Conservation (phyloP, 352 stramenopile genomes). For the Phytophthora brassicae region DNA sequence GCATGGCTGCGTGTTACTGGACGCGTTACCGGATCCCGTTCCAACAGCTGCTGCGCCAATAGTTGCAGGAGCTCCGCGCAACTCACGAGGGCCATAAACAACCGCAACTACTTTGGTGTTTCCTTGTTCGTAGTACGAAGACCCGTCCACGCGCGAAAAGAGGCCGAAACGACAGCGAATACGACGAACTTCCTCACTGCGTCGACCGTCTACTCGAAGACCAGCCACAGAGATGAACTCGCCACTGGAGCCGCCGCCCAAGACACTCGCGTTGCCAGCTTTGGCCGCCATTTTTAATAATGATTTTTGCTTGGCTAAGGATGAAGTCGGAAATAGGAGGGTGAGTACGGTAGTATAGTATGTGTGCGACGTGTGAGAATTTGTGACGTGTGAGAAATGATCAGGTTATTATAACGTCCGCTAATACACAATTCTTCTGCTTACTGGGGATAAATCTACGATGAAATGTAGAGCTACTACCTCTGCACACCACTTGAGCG, state of each 20-base stretch:
- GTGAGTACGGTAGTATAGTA: not conserved
- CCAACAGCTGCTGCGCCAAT: slow-evolving; percentile 48
- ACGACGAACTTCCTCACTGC: slow-evolving; percentile 82
- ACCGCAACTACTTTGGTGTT: slow-evolving; percentile 90
- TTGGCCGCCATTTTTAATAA: slow-evolving; percentile 52
- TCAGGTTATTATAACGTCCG: no score
- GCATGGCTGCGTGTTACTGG: slow-evolving; percentile 69
- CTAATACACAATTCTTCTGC: no score
- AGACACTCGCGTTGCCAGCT: slow-evolving; percentile 54
- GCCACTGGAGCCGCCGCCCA: slow-evolving; percentile 55
- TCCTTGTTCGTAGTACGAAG: slow-evolving; percentile 86
- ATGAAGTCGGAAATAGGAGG: not conserved
- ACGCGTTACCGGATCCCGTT: slow-evolving; percentile 59
- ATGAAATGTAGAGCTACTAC: no score
- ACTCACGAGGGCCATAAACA: slow-evolving; percentile 86
- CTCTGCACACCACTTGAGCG: no score
- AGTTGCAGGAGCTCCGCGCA: slow-evolving; percentile 42
- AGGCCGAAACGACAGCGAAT: slow-evolving; percentile 83
- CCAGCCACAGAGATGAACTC: slow-evolving; percentile 86
- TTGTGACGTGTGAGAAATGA: not conserved
- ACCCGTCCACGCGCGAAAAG: slow-evolving; percentile 87
- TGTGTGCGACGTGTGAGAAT: slow-evolving; percentile 3
- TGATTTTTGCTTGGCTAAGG: slow-evolving; percentile 26
- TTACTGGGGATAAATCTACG: no score
- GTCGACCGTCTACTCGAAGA: slow-evolving; percentile 82